Base-by-base conservation (phyloP, 768 basidiomycete genomes). In the Dentipellis sp. region DNA sequence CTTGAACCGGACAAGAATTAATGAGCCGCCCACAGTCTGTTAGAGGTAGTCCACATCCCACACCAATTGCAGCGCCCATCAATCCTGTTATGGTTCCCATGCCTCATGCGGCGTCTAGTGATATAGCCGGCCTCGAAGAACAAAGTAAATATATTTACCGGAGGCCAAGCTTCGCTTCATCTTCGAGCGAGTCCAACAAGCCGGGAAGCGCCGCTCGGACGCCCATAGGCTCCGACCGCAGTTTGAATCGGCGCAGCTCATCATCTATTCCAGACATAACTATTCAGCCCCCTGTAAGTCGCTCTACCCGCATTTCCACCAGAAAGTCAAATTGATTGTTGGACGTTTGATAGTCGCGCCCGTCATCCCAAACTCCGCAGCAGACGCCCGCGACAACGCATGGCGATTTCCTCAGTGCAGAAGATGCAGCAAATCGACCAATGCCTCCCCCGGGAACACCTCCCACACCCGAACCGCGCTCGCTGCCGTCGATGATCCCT, bases 321-420 rank as follows among this genome's bases (percentile, higher is more conserved):
- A 45, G 42, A 29, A 29, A 3, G 29, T 29, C 29, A 14, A 42
- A 14, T 35, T 17, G 19, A 17, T 29, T 29, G 29, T 29, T 29
- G 3, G 29, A 29, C 6, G 29, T 29, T 29, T 29, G 16, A n/a
- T 23, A 62, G 61, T 62, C 61, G 35, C 61, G 61, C 34, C 35
- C 56, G 36, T 52, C 50, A n/a, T 58, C 61, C n/a, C 59, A 61
- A 46, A 62, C 61, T 2, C 59, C 59, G 11, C 59, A 60, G 45
- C 54, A 47, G 42, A 58, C 59, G 12, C 61, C 59, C 19, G 16
- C 34, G 45, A n/a, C n/a, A 10, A 17, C 34, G 3, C 54, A 38
- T 22, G 10, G 57, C n/a, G 23, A 29, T 12, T 56, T 57, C 37
- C 48, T 62, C 19, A 62, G 54, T 45, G 52, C 57, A 9, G 59